Conservation (phyloP, 345 rosid genomes). For the Hibiscus mutabilis region DNA sequence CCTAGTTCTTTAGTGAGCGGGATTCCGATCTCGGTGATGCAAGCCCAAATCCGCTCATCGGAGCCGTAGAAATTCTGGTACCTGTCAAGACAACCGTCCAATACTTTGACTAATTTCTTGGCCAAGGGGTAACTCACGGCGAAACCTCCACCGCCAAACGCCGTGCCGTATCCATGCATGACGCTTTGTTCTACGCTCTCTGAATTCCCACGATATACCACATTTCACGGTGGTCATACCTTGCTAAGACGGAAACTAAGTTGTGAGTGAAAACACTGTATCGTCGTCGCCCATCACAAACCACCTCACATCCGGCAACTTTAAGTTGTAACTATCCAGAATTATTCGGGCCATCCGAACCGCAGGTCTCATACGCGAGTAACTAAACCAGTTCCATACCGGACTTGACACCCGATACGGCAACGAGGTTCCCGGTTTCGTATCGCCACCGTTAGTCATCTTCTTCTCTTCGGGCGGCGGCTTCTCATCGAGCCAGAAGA, state of each 20-base stretch:
- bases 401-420: constrained; percentile 43
- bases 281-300: constrained; percentile 94
- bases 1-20: constrained; percentile 58
- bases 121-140: constrained; percentile 71
- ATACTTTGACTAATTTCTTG: constrained; percentile 31
- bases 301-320: constrained; percentile 59
- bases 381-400: constrained; percentile 51
- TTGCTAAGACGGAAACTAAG: constrained; percentile 52
- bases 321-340: constrained; percentile 45
- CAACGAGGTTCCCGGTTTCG: background rate
- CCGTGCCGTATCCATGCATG: constrained; percentile 73
- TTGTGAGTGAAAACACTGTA: constrained; percentile 58
- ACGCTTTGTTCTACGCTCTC: constrained; percentile 76
- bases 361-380: constrained; percentile 54
- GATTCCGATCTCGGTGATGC: constrained; percentile 67
- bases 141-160: constrained; percentile 91
- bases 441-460: background rate
- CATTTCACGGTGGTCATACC: constrained; percentile 60
- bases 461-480: background rate
- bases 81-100: constrained; percentile 69
- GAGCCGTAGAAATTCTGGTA: constrained; percentile 73
- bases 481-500: constrained; percentile 53
- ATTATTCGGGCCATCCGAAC: constrained; percentile 71
- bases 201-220: constrained; percentile 66
- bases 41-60: constrained; percentile 75